Evolutionary conservation across 192 early-diverging fungal genomes (phyloP), one percentile per base, ranked within the genome.

Genomic region (Thamnidium elegans): DNA sequence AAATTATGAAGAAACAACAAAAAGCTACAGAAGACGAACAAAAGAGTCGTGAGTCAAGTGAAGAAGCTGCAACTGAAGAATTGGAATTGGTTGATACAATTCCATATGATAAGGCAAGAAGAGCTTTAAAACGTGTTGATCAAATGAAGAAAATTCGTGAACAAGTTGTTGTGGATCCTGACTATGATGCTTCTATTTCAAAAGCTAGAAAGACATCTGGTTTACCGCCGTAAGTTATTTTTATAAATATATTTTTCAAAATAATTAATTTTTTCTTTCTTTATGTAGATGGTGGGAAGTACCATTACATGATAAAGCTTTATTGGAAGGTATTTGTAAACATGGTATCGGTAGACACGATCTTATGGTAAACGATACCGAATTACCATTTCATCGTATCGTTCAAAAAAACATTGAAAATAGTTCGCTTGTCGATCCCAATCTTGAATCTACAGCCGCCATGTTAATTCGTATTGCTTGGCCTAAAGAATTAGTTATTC

Each of bases 311-410:
- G 91, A 93, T 55, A 72, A 74, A 32, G 81, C 78, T 14, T 85
- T 92, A 56, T 66, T 93, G 62, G 72, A 77, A 44, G 91, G 86
- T 13, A 78, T 93, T 52, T 85, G 84, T 31, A 82, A 83, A 51
- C 89, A 86, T 71, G 91, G 91, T 26, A 70, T 86, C 43, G 81
- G 79, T 39, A 76, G 89, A 31, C 78, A 74, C 54, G 91, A 93
- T 65, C 58, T 89, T 26, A 81, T 91, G 55, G 76, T 89, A 3
- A 77, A 79, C 44, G 89, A 86, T 55, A 63, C 70, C 9, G 79
- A 83, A 4, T 46, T 86, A 36, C 79, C 84, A 7, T 86, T 86
- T 63, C 55, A 69, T 43, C 56, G 66, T 10, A 72, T 80, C 51
- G 69, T 63, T 19, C 67, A 71, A 8, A 63, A 74, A 34, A 70